A percentile compares a stretch with the other conserved stretches of the same genome.
Conservation (phyloP, 495 filamentous ascomycete genomes). For the Penicillium ochrochloron region DNA sequence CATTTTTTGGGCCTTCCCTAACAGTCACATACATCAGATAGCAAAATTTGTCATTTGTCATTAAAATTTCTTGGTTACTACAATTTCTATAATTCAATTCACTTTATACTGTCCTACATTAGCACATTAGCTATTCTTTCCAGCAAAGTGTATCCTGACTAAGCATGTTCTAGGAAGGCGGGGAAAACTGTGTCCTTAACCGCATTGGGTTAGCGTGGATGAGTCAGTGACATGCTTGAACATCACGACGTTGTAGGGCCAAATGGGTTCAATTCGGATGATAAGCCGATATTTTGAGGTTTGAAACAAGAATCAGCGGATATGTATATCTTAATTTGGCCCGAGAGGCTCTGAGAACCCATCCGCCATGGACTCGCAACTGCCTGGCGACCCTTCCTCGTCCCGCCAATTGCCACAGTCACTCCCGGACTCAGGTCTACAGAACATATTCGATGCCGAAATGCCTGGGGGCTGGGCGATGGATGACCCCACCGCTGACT, state of each 20-base stretch:
- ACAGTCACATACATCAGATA: background rate
- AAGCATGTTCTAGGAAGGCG: slow-evolving; percentile 11
- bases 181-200: background rate
- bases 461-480: slow-evolving; percentile 7
- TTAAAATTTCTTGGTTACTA: background rate
- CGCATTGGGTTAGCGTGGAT: slow-evolving; percentile 1
- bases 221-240: slow-evolving; percentile 12
- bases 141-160: background rate
- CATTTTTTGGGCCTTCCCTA: background rate
- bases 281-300: background rate
- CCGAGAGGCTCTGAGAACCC: background rate
- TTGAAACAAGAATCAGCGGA: background rate
- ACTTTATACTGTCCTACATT: background rate
- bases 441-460: slow-evolving; percentile 14
- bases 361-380: slow-evolving; percentile 19
- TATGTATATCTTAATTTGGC: background rate
- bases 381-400: slow-evolving; percentile 3
- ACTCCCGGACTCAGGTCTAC: slow-evolving; percentile 18
- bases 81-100: background rate
- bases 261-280: background rate
- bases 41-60: background rate
- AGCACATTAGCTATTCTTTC: no score
- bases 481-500: slow-evolving; percentile 5
- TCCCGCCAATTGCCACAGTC: slow-evolving; percentile 21
- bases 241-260: background rate